Evolutionary conservation across 2,329 filamentous ascomycete genomes (phyloP), one percentile per base, ranked within the genome.

Genomic region (Cytospora piceicola): DNA sequence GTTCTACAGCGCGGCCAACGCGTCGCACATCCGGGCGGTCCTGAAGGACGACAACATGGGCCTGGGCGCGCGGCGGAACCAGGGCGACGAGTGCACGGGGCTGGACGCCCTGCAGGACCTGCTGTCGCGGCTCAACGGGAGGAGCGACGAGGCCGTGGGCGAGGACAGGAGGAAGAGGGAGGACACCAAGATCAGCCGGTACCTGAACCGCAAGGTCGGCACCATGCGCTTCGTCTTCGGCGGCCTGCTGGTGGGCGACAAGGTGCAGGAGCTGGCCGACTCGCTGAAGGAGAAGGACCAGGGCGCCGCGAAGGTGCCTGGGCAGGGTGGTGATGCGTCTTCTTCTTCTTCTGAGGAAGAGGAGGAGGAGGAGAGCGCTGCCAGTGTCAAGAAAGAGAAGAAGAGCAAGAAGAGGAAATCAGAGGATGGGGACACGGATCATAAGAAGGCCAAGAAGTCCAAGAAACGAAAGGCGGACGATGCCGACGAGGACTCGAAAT

Each of bases 11-110:
- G 86, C 88, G 3, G 93, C 92, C 51, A 96, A 91, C 76, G 86
- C 91, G 30, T 92, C 92, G 3, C 92, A 96, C 75, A 95, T 98
- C 72, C 89, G 90, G 67, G 91, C 96, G 49, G 79, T 88, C 34
- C 79, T 97, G 69, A 97, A 97, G 74, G 94, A 98, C 74, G 93
- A 98, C 75, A 96, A 90, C 72, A 86, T 96, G 53, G 95, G 95
- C 3, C 82, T 99, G 53, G 95, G 95, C 34, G 95, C 94, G 70
- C 90, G 90, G 76, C 83, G 87, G 69, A 90, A 89, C 63, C 88
- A 87, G 72, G 88, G 90, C 70, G 89, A 93, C 70, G 87, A 92
- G 74, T 87, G 93, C 69, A 96, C 94, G 27, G 95, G 94, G 0
- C 83, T 98, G 46, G 91, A 94, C 74, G 90, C 90, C 22, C 93